phyloP scores from a whole-genome alignment of 176 grass and related monocot species.

The Carex scoparia region DNA sequence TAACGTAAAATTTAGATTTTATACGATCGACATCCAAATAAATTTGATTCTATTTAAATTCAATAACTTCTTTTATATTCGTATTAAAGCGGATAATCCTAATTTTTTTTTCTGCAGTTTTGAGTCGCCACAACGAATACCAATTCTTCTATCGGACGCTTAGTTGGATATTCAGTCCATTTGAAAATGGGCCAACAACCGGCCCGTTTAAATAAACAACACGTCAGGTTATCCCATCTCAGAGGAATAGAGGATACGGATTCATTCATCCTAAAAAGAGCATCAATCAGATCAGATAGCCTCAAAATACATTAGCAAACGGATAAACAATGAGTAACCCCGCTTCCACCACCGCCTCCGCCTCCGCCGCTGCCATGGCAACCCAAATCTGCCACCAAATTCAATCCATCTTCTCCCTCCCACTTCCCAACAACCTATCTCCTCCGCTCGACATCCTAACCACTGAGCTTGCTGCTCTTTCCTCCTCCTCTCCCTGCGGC shows the following conservation, averaged over 20 bases:
- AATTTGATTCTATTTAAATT: too few relatives aligned
- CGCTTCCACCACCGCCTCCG: background rate
- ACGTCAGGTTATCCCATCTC: background rate
- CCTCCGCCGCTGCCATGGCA: conserved; percentile 37
- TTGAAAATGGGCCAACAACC: background rate
- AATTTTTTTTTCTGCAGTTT: too few relatives aligned
- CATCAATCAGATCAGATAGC: too few relatives aligned
- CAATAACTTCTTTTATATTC: too few relatives aligned
- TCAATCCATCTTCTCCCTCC: conserved; percentile 51
- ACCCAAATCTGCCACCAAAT: conserved; percentile 68
- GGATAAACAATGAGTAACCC: conserved; percentile 28
- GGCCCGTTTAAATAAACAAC: background rate
- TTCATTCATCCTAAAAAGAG: background rate
- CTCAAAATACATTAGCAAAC: background rate
- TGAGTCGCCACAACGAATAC: too few relatives aligned
- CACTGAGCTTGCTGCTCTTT: conserved; percentile 30
- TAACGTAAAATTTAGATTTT: too few relatives aligned
- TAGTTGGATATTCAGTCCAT: background rate
- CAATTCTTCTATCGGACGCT: too few relatives aligned
- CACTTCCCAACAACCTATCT: conserved; percentile 6
- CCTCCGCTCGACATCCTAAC: conserved; percentile 37
- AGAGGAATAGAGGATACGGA: too few relatives aligned
- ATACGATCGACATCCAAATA: too few relatives aligned
- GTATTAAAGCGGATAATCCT: too few relatives aligned
- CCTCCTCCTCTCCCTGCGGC: conserved; percentile 27